These are phyloP conservation scores for Oenanthe sinensis DNA, from an alignment of 129 eudicot genomes.

Conservation along the genomic window DNA sequence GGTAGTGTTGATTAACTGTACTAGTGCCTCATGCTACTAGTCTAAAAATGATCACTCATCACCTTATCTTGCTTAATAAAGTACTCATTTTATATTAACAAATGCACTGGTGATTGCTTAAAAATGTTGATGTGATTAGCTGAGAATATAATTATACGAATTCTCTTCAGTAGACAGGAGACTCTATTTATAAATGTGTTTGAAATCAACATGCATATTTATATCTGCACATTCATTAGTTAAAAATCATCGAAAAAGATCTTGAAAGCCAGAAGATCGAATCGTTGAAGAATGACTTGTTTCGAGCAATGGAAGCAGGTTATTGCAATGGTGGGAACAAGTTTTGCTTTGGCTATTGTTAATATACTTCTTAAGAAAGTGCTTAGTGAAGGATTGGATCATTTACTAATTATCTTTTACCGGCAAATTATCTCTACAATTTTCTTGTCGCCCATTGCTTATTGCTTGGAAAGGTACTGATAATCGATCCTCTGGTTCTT, in stretches of 20 bases:
- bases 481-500: too few species aligned
- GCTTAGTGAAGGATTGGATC: slow-evolving; percentile 33
- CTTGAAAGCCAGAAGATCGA: neutral
- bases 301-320: slow-evolving; percentile 36
- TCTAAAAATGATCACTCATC: neutral
- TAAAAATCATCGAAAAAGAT: neutral
- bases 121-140: neutral
- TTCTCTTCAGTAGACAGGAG: neutral
- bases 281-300: slow-evolving; percentile 12
- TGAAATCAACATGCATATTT: neutral
- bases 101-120: neutral
- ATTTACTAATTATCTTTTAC: slow-evolving; percentile 29
- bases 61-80: neutral
- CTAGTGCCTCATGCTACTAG: neutral
- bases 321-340: slow-evolving; percentile 29
- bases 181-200: slow-evolving; percentile 1
- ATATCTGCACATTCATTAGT: neutral
- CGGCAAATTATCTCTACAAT: slow-evolving; percentile 31
- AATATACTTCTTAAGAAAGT: slow-evolving; percentile 44
- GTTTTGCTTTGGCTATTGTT: slow-evolving; percentile 28
- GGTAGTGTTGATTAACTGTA: neutral
- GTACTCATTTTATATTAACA: neutral
- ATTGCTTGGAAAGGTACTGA: slow-evolving; percentile 40
- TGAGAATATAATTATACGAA: slow-evolving; percentile 8
- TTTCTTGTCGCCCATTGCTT: slow-evolving; percentile 43